Conservation (phyloP, 768 basidiomycete genomes). For the Boletus huronensis region DNA sequence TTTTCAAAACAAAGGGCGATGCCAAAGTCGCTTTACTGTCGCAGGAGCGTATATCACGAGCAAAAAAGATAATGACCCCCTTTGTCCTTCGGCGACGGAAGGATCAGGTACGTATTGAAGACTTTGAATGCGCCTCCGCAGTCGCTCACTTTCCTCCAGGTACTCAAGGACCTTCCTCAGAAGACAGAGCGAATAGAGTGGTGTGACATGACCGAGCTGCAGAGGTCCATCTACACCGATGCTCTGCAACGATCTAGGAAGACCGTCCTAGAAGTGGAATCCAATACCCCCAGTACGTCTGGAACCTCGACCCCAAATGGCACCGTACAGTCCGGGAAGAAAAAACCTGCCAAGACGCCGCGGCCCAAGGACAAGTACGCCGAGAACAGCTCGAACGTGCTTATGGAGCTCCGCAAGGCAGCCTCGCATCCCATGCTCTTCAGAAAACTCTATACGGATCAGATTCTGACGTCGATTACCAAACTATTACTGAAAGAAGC, state of each 20-base stretch:
- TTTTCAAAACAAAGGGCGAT: constrained; percentile 97
- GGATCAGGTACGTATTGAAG: constrained; percentile 63
- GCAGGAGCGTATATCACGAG: constrained; percentile 88
- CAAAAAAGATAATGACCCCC: constrained; percentile 99
- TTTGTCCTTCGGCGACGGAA: constrained; percentile 97
- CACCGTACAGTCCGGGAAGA: constrained; percentile 28
- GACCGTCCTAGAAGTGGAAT: constrained; percentile 56
- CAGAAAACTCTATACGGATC: constrained; percentile 78
- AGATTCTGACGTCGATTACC: constrained; percentile 67
- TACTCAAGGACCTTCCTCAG: constrained; percentile 87
- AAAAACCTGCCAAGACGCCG: constrained; percentile 32
- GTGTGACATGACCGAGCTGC: constrained; percentile 87
- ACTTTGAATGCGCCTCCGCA: neutral
- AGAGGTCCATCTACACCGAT: constrained; percentile 81
- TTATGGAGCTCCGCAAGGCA: constrained; percentile 97
- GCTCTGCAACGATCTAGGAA: constrained; percentile 82
- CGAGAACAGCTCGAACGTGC: constrained; percentile 86
- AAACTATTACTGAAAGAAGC: constrained; percentile 85
- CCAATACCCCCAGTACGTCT: constrained; percentile 26
- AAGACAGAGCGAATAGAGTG: constrained; percentile 93
- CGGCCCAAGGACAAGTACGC: constrained; percentile 66
- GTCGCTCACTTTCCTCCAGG: constrained; percentile 42
- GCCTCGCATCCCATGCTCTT: constrained; percentile 97
- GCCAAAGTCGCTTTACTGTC: constrained; percentile 85
- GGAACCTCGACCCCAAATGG: constrained; percentile 30